These are phyloP conservation scores for Epichloe sylvatica DNA, from an alignment of 2,329 filamentous ascomycete species.

Conservation along the genomic window DNA sequence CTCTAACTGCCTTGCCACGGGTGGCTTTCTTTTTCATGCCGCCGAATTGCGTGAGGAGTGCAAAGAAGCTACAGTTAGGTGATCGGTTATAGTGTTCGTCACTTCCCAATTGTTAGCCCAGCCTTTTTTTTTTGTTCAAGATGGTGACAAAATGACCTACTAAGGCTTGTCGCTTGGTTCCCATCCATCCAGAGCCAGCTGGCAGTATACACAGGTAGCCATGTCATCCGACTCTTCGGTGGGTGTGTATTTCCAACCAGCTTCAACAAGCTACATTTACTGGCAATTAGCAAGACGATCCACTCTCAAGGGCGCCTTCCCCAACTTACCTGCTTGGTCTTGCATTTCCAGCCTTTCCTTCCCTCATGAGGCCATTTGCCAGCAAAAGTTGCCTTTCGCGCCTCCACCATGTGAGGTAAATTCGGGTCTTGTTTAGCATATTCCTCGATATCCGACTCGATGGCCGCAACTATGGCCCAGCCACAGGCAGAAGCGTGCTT, in stretches of 20 bases:
- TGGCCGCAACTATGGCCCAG: slow-evolving; percentile 63
- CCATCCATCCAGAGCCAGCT: slow-evolving; percentile 84
- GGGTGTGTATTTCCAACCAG: slow-evolving; percentile 89
- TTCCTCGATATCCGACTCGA: slow-evolving; percentile 47
- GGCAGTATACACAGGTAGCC: slow-evolving; percentile 83
- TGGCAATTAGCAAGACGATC: slow-evolving; percentile 3
- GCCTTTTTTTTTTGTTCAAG: neutral
- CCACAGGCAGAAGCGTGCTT: slow-evolving; percentile 71
- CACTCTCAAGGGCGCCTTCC: neutral
- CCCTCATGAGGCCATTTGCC: slow-evolving; percentile 77
- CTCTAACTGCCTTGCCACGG: slow-evolving; percentile 38
- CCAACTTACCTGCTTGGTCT: slow-evolving; percentile 62
- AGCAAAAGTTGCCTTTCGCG: slow-evolving; percentile 72
- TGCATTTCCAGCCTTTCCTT: slow-evolving; percentile 81
- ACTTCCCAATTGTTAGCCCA: slow-evolving; percentile 29
- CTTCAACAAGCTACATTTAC: slow-evolving; percentile 59
- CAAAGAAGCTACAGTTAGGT: slow-evolving; percentile 71
- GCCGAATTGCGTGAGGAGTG: slow-evolving; percentile 44
- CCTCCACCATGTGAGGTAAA: slow-evolving; percentile 55
- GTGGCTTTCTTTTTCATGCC: slow-evolving; percentile 39
- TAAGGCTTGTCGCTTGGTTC: slow-evolving; percentile 81
- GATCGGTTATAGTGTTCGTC: slow-evolving; percentile 76
- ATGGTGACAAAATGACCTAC: slow-evolving; percentile 31
- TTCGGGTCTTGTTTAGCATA: slow-evolving; percentile 61
- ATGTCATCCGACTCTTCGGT: slow-evolving; percentile 73